phyloP scores from a whole-genome alignment of 2,329 filamentous ascomycete species.

The Pseudomassariella vexata region DNA sequence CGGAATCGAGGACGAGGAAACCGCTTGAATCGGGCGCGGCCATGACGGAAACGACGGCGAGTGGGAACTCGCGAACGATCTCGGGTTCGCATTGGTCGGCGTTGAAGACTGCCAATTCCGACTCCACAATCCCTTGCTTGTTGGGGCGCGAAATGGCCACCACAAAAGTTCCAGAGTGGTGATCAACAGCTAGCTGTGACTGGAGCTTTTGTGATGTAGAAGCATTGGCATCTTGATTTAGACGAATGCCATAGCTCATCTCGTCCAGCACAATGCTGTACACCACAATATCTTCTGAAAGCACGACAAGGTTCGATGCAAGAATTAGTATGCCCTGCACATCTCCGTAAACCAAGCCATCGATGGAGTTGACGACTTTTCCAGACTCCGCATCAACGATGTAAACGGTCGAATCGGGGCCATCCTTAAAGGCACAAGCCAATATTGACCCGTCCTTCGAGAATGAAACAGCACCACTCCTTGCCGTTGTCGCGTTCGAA shows the following conservation, averaged over 20 bases:
- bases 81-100: constrained; percentile 54
- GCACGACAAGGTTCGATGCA: constrained; percentile 66
- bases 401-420: constrained; percentile 59
- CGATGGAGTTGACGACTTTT: constrained; percentile 58
- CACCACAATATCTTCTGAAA: constrained; percentile 68
- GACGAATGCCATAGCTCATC: constrained; percentile 59
- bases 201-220: constrained; percentile 35
- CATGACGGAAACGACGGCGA: constrained; percentile 61
- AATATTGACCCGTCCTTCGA: constrained; percentile 81
- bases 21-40: constrained; percentile 60
- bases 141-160: constrained; percentile 40
- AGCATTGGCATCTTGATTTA: constrained; percentile 36
- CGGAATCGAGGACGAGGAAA: constrained; percentile 71
- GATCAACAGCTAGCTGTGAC: constrained; percentile 69
- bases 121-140: constrained; percentile 30
- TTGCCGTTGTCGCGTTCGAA: constrained; percentile 20
- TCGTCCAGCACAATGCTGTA: constrained; percentile 81
- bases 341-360: constrained; percentile 60
- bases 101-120: constrained; percentile 62
- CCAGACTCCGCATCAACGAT: constrained; percentile 71
- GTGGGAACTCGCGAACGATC: constrained; percentile 49
- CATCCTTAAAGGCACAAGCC: constrained; percentile 57
- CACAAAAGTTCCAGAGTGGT: constrained; percentile 58
- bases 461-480: constrained; percentile 66
- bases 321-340: constrained; percentile 67